Conservation (phyloP, 805 yeast species). For the Candida hungchunana region DNA sequence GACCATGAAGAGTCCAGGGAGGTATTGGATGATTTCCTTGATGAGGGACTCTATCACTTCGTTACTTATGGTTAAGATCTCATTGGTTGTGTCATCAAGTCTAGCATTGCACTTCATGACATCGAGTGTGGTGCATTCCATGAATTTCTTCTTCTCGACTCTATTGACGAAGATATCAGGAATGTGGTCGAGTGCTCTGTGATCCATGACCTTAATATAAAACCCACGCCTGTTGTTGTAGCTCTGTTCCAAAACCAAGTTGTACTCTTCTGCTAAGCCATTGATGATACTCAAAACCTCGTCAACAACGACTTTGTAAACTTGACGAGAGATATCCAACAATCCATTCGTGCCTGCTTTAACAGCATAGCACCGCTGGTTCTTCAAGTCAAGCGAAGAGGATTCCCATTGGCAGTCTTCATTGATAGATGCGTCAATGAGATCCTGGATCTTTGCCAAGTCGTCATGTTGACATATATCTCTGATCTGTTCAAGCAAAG, state of each 20-base stretch:
- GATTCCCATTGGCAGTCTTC: slow-evolving; percentile 42
- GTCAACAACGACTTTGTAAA: slow-evolving; percentile 35
- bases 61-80: slow-evolving; percentile 40
- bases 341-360: slow-evolving; percentile 42
- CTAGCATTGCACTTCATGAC: slow-evolving; percentile 38
- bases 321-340: slow-evolving; percentile 39
- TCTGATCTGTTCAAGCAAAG: slow-evolving; percentile 28
- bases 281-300: slow-evolving; percentile 31
- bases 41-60: slow-evolving; percentile 32
- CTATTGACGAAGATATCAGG: slow-evolving; percentile 35
- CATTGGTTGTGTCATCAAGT: slow-evolving; percentile 35
- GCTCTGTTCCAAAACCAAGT: slow-evolving; percentile 27
- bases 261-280: slow-evolving; percentile 21
- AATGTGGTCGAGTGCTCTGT: slow-evolving; percentile 18
- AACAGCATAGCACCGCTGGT: slow-evolving; percentile 42
- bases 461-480: slow-evolving; percentile 27
- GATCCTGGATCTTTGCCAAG: slow-evolving; percentile 19
- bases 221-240: slow-evolving; percentile 38
- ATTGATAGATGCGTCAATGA: slow-evolving; percentile 34
- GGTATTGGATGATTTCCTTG: slow-evolving; percentile 22
- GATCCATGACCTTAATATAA: slow-evolving; percentile 29
- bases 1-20: slow-evolving; percentile 37
- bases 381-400: slow-evolving; percentile 35
- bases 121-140: slow-evolving; percentile 39
- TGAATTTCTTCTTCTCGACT: slow-evolving; percentile 26